phyloP scores from a whole-genome alignment of 2,329 filamentous ascomycete species.

The Alternaria sp. region DNA sequence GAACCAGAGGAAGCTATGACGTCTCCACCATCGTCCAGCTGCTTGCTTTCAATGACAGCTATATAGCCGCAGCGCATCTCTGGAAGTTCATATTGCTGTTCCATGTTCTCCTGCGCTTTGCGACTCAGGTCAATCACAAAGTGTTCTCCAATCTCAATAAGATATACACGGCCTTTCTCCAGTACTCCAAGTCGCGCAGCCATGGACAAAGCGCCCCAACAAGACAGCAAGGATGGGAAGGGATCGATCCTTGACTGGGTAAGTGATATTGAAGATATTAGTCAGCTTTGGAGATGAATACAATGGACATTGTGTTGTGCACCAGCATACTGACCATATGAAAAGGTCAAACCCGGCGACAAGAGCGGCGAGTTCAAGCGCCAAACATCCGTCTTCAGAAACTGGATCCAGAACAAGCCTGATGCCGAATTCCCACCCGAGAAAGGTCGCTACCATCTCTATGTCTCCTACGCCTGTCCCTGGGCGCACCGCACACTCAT shows the following conservation, averaged over 20 bases:
- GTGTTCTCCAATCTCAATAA: slow-evolving; percentile 14
- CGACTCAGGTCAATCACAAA: slow-evolving; percentile 21
- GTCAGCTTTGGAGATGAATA: not conserved
- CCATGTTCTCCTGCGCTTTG: slow-evolving; percentile 27
- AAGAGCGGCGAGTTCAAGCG: slow-evolving; percentile 92
- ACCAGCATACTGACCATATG: not conserved
- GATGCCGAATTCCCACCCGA: slow-evolving; percentile 82
- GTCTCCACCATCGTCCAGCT: slow-evolving; percentile 13
- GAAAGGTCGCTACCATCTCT: slow-evolving; percentile 91
- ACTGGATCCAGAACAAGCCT: slow-evolving; percentile 74
- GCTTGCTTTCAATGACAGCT: slow-evolving; percentile 27
- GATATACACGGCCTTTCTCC: slow-evolving; percentile 18
- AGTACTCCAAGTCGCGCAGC: slow-evolving; percentile 10
- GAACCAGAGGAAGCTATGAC: slow-evolving; percentile 27
- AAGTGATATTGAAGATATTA: not conserved
- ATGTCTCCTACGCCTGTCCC: slow-evolving; percentile 91
- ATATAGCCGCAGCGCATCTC: slow-evolving; percentile 17
- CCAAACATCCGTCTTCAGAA: slow-evolving; percentile 80
- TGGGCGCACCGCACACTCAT: slow-evolving; percentile 93
- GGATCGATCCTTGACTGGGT: slow-evolving; percentile 12
- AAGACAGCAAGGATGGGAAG: not conserved
- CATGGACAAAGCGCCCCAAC: slow-evolving; percentile 20
- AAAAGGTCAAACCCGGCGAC: slow-evolving; percentile 59
- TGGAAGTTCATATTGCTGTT: not conserved
- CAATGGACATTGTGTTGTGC: not conserved